Evolutionary conservation across 2,329 filamentous ascomycete genomes (phyloP).

Genomic region (Massarina eburnea): DNA sequence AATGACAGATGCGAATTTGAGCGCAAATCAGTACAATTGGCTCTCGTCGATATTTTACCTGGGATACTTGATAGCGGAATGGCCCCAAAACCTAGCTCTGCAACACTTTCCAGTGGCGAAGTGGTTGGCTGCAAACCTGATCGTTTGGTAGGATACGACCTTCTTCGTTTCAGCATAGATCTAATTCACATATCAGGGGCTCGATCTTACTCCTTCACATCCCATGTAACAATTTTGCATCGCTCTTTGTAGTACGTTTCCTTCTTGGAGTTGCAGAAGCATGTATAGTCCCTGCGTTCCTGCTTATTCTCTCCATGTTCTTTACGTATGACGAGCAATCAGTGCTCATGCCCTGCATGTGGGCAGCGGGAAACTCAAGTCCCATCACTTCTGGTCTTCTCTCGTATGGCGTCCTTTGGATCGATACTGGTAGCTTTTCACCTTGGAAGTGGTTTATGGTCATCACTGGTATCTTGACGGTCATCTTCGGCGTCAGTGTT

Average conservation of each 20-base stretch:
- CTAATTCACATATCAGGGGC: slow-evolving; percentile 20
- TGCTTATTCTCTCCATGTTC: slow-evolving; percentile 45
- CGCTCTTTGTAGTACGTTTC: slow-evolving; percentile 54
- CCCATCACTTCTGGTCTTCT: slow-evolving; percentile 36
- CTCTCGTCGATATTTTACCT: slow-evolving; percentile 16
- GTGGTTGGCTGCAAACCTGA: slow-evolving; percentile 43
- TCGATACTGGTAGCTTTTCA: slow-evolving; percentile 39
- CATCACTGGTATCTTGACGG: slow-evolving; percentile 39
- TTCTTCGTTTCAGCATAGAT: neutral
- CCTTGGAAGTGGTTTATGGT: slow-evolving; percentile 47
- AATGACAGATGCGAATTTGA: slow-evolving; percentile 32
- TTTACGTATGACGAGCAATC: slow-evolving; percentile 34
- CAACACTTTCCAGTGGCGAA: slow-evolving; percentile 28
- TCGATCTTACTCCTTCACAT: slow-evolving; percentile 35
- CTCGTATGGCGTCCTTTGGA: slow-evolving; percentile 37
- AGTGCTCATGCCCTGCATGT: slow-evolving; percentile 44
- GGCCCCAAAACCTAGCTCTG: slow-evolving; percentile 24
- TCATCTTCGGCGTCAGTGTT: slow-evolving; percentile 41
- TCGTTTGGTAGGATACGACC: slow-evolving; percentile 47
- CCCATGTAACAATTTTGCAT: slow-evolving; percentile 31
- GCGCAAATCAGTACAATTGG: slow-evolving; percentile 33
- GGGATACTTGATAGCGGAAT: slow-evolving; percentile 25
- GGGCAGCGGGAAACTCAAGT: slow-evolving; percentile 42
- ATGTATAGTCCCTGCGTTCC: slow-evolving; percentile 57
- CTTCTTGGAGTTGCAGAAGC: slow-evolving; percentile 58